A percentile compares a stretch with the other conserved stretches of the same genome.
These are phyloP conservation scores for Castanopsis chinensis DNA, from an alignment of 306 rosid genomes.

Conservation along the genomic window DNA sequence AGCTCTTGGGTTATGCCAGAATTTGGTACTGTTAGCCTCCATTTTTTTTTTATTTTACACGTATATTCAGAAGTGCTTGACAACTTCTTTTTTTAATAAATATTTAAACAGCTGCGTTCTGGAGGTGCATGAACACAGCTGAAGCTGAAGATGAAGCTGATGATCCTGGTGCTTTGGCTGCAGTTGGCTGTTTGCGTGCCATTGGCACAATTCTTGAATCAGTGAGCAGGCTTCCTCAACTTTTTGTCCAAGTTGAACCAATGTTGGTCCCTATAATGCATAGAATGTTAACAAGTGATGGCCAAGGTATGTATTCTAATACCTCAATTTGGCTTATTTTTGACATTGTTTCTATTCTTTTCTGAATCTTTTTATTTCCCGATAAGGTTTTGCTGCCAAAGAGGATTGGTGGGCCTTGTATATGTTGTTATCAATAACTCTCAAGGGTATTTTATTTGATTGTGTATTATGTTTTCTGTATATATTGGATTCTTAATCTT, in stretches of 20 bases:
- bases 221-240: constrained; percentile 93
- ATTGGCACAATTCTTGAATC: constrained; percentile 96
- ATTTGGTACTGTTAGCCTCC: not conserved
- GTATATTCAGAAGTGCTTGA: not conserved
- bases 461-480: too few species aligned
- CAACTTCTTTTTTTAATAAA: not conserved
- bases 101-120: constrained; percentile 76
- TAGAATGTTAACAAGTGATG: too few species aligned
- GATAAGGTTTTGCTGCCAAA: too few species aligned
- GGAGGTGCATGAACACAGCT: constrained; percentile 94
- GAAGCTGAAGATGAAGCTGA: constrained; percentile 89
- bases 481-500: too few species aligned
- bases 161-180: constrained; percentile 92
- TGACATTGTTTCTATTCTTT: too few species aligned
- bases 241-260: constrained; percentile 80
- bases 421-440: too few species aligned
- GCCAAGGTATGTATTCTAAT: too few species aligned
- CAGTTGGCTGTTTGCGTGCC: constrained; percentile 97
- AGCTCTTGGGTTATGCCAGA: too few species aligned
- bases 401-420: too few species aligned
- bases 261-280: constrained; percentile 87
- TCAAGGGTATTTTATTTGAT: too few species aligned
- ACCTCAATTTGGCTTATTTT: too few species aligned
- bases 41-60: not conserved
- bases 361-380: too few species aligned